Evolutionary conservation across 495 filamentous ascomycete genomes (phyloP), one percentile per base, ranked within the genome.

Genomic region (Pseudevernia furfuracea): DNA sequence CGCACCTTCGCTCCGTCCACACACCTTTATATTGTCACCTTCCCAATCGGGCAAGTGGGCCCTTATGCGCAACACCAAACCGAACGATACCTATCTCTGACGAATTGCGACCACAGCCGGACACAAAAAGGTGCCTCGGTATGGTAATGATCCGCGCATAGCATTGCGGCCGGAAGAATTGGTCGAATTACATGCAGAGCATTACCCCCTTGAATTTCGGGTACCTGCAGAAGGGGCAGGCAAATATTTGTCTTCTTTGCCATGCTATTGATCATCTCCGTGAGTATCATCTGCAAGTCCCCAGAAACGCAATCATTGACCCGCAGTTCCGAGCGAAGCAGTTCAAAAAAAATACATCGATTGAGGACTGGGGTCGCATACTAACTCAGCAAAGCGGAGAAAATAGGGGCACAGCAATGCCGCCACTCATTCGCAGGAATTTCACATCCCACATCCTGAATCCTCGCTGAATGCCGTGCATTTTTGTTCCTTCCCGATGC

Each of bases 151-250:
- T 21, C 19, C 8, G 44, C 8, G 19, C 28, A 28, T 23, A 23
- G 9, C 23, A 11, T 52, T 21, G 25, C 17, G 30, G 49, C 25
- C 46, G 49, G 6, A 5, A 34, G 23, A 28, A 17, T 7, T 4
- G 49, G 6, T 0, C 21, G 23, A 28, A 17, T 7, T 4, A 30
- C 2, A 52, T 52, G 48, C 48, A 52, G 48, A 15, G 37, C 37
- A 30, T 52, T 52, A 52, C 52, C 15, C n/a, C 30, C 17, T n/a
- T n/a, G n/a, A 15, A 1, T 1, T 55, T 55, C 52, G 52, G 52
- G 52, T 55, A 55, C 52, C 52, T 55, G 52, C 52, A 55, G 52
- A 34, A 55, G 17, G 30, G 19, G 52, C 15, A 34, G 52, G 52
- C 30, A 14, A 14, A 14, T 28, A 6, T 49, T 25, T 28, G 23